Base-by-base conservation (phyloP, 306 rosid species). In the Glycine tomentella region DNA sequence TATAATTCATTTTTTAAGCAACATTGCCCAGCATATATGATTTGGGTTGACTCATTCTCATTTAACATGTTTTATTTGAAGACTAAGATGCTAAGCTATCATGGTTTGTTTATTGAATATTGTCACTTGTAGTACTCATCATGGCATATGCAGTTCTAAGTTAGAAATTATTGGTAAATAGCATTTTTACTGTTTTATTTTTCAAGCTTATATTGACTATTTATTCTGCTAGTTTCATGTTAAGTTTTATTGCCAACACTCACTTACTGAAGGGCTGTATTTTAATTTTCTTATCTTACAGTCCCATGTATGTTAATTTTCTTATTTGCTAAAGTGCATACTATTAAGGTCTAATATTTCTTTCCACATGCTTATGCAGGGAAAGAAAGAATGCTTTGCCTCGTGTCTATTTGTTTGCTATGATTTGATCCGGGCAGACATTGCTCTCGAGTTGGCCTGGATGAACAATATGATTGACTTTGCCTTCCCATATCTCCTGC, bases 361-460 rank as follows among this genome's bases (percentile, higher is more conserved):
- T 68, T 79, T 75, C 8, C 66, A 13, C 79, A 5, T 84, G 81
- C 51, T 34, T 59, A 44, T 88, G 81, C 96, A 96, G 99, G 98
- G 97, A 85, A 96, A 93, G 97, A 96, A 96, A 87, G 99, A 96
- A 85, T 96, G 98, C 88, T 93, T 92, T 77, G 99, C 99, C 12
- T 92, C 99, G 9, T 93, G 99, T 81, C 94, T 96, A 84, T 96
- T 93, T 84, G 99, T 96, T 75, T 93, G 99, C 74, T 96, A 96
- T 34, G 99, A 96, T 87, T 84, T 96, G 78, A 90, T 96, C 63
- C 91, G 98, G 75, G 87, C 92, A 1, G 99, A 96, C 34, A 73
- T 94, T 75, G 97, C 88, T 52, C 93, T 96, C 58, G 99, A 96
- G 75, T 97, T 93, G 78, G 98, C 99, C 34, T 96, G 99, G 99